Conservation (phyloP, 805 yeast genomes). For the Jamesozyma jinghongensis region DNA sequence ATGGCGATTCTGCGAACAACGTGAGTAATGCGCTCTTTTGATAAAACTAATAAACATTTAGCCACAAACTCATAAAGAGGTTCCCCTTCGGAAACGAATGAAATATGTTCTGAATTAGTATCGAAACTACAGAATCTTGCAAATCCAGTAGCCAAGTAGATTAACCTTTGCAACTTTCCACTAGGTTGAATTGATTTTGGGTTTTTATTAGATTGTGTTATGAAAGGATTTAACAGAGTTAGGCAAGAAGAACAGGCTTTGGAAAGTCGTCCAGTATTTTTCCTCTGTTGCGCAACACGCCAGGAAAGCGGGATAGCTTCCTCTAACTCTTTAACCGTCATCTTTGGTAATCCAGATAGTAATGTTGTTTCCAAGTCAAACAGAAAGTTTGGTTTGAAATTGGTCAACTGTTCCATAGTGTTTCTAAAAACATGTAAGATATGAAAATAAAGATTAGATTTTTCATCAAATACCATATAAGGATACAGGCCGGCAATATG, state of each 20-base stretch:
- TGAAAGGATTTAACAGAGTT: slow-evolving; percentile 39
- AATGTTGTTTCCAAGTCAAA: slow-evolving; percentile 42
- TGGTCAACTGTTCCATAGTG: slow-evolving; percentile 36
- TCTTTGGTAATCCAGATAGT: slow-evolving; percentile 49
- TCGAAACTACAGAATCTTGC: slow-evolving; percentile 58
- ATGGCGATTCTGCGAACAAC: slow-evolving; percentile 44
- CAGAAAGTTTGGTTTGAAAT: slow-evolving; percentile 45
- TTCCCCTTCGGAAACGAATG: slow-evolving; percentile 35
- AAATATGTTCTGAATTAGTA: slow-evolving; percentile 33
- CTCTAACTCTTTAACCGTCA: slow-evolving; percentile 51
- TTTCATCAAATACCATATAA: slow-evolving; percentile 43
- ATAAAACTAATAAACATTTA: slow-evolving; percentile 49
- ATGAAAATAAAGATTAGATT: slow-evolving; percentile 36
- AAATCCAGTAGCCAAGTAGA: slow-evolving; percentile 59
- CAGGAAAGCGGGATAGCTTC: slow-evolving; percentile 68
- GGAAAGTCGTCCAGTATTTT: slow-evolving; percentile 41
- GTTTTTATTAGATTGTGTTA: slow-evolving; percentile 24
- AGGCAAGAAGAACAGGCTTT: slow-evolving; percentile 60
- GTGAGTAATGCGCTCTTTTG: slow-evolving; percentile 31
- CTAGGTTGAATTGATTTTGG: slow-evolving; percentile 26
- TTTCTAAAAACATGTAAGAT: slow-evolving; percentile 47
- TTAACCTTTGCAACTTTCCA: slow-evolving; percentile 43
- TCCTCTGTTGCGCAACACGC: slow-evolving; percentile 40
- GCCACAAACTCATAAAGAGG: slow-evolving; percentile 49
- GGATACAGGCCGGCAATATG: slow-evolving; percentile 61